These are phyloP conservation scores for Ophiostoma sp. DNA, from an alignment of 2,329 filamentous ascomycete genomes.

Conservation along the genomic window DNA sequence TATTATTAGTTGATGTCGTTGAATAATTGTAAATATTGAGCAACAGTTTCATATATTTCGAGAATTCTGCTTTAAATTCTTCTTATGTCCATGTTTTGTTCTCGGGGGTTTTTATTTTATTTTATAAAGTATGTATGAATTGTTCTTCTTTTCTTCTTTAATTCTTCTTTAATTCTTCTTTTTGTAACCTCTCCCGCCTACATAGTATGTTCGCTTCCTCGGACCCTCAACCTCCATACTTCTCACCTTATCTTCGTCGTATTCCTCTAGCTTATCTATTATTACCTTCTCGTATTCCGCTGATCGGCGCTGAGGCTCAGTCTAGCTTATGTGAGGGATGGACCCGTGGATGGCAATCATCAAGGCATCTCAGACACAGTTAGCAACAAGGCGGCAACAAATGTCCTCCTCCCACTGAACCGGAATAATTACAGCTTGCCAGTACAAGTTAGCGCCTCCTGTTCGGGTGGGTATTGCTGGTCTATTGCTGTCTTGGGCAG, in stretches of 20 bases:
- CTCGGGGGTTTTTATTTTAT: too few relatives aligned
- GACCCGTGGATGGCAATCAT: too few relatives aligned
- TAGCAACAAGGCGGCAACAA: background rate
- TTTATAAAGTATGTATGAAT: too few relatives aligned
- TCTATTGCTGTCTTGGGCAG: background rate
- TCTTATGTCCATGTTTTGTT: too few relatives aligned
- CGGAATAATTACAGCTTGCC: background rate
- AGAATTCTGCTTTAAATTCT: background rate
- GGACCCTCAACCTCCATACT: background rate
- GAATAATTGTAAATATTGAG: too few relatives aligned
- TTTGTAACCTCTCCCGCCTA: too few relatives aligned
- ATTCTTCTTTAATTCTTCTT: too few relatives aligned
- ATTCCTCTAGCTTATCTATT: constrained; percentile 1
- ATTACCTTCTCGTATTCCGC: constrained; percentile 5
- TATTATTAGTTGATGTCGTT: too few relatives aligned
- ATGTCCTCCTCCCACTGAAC: background rate
- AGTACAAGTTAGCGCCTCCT: background rate
- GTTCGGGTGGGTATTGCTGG: background rate
- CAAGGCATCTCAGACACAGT: too few relatives aligned
- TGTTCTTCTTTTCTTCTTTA: background rate
- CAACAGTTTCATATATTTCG: too few relatives aligned
- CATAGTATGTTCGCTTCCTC: too few relatives aligned
- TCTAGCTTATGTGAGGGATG: background rate
- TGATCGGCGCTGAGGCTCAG: constrained; percentile 9
- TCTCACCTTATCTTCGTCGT: background rate